Evolutionary conservation across 768 basidiomycete genomes (phyloP).

Genomic region (Suillus brevipes): DNA sequence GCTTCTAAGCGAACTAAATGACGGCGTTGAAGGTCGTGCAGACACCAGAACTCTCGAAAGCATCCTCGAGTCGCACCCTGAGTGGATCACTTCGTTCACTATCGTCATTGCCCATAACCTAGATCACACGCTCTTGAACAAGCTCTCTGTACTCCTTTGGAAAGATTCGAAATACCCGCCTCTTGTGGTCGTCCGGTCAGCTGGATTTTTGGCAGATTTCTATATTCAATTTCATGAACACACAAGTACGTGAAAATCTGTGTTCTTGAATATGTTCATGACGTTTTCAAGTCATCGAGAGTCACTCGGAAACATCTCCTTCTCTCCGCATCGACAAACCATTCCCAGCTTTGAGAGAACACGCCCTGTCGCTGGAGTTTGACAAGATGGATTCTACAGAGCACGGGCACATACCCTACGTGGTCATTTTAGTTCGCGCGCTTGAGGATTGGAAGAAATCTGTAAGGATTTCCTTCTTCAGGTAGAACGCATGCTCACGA

Average conservation of each 20-base stretch:
- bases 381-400: conserved; percentile 83
- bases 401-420: conserved; percentile 88
- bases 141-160: conserved; percentile 72
- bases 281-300: conserved; percentile 71
- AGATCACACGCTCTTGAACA: conserved; percentile 50
- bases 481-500: background rate
- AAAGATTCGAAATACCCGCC: conserved; percentile 55
- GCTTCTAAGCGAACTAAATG: conserved; percentile 83
- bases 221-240: conserved; percentile 90
- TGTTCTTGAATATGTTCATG: background rate
- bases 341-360: conserved; percentile 78
- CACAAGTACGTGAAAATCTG: conserved; percentile 52
- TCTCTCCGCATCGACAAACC: conserved; percentile 87
- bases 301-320: conserved; percentile 73
- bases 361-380: conserved; percentile 72
- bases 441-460: conserved; percentile 80
- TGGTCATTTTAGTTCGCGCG: conserved; percentile 82
- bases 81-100: conserved; percentile 63
- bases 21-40: conserved; percentile 72
- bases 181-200: conserved; percentile 77
- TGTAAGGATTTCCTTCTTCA: conserved; percentile 42
- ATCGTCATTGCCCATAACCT: conserved; percentile 88
- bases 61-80: conserved; percentile 54
- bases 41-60: conserved; percentile 56
- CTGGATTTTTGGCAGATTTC: conserved; percentile 89